Conservation (phyloP, 305 asterid genomes). For the Fraxinus dipetala region DNA sequence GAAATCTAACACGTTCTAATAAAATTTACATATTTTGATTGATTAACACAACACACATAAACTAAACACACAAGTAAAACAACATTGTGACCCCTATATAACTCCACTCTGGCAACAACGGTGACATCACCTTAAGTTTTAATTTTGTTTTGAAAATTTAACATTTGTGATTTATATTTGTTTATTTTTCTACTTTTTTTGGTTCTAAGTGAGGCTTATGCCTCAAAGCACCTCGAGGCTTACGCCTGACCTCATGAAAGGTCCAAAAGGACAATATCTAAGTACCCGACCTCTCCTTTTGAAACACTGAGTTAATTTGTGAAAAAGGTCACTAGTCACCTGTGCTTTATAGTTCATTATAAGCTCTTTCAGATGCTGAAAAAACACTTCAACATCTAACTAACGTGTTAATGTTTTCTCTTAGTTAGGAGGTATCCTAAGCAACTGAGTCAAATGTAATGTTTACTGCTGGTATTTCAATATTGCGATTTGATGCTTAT, state of each 20-base stretch:
- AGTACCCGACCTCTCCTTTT: background rate
- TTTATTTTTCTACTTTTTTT: too few species aligned
- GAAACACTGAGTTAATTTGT: too few species aligned
- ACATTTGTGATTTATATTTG: background rate
- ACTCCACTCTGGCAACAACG: background rate
- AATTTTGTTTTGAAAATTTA: background rate
- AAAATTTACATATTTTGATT: too few species aligned
- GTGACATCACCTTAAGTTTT: background rate
- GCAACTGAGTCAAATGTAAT: background rate
- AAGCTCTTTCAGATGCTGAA: background rate
- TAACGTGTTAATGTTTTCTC: background rate
- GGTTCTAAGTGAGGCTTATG: background rate
- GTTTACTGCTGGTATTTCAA: background rate
- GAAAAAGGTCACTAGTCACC: background rate
- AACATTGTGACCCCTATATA: background rate
- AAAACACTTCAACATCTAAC: background rate
- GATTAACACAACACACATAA: too few species aligned
- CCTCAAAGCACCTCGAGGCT: background rate
- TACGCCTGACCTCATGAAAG: background rate
- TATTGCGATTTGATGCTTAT: background rate
- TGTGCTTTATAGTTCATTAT: background rate
- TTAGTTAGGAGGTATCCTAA: background rate
- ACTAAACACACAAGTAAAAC: background rate
- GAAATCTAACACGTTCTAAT: background rate
- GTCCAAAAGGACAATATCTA: too few species aligned